Evolutionary conservation across 2,329 filamentous ascomycete species (phyloP), one percentile per base, ranked within the genome.

Genomic region (Colletotrichum gloeosporioides): DNA sequence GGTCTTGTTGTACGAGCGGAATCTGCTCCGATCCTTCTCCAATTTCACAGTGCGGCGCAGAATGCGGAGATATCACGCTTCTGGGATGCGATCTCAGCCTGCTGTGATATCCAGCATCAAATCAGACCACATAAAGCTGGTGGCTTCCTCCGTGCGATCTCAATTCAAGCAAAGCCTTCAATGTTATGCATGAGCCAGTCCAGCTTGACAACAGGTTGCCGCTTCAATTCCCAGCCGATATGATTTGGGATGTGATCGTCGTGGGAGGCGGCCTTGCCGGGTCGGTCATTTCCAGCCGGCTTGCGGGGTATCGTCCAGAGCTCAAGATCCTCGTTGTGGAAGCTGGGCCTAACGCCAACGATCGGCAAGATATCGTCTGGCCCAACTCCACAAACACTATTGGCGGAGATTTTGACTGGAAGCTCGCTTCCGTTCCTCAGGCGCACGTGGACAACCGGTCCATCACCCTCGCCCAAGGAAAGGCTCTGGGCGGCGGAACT

Each of bases 401-500:
- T 0, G 80, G 81, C 34, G 79, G 81, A 8, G 80, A 84, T 9
- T 67, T 84, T 15, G 84, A 86, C 74, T 86, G 84, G 82, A 75
- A 78, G 18, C 86, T 86, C 63, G 62, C 79, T n/a, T 83, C 81
- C 2, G 81, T 81, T 62, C 83, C 84, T 3, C 81, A 83, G 32
- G 75, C 75, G 2, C 68, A 79, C 15, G 72, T 83, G 6, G 75
- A 78, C 18, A 77, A 79, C 31, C 82, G 83, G 8, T 59, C 69
- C 6, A 73, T 83, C 57, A 73, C 74, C 8, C 76, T 82, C 27
- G 80, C 82, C 34, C 78, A 82, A 8, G 85, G 84, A 4, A 88
- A 87, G 69, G 84, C 82, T 4, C 80, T 89, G 6, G 84, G 86
- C 1, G 87, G 87, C 0, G 83, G 85, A 6, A 82, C 83, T 2